Percentiles rank a stretch among this genome's conserved stretches.
Conservation (phyloP, 345 rosid species). For the Hibiscus mutabilis region DNA sequence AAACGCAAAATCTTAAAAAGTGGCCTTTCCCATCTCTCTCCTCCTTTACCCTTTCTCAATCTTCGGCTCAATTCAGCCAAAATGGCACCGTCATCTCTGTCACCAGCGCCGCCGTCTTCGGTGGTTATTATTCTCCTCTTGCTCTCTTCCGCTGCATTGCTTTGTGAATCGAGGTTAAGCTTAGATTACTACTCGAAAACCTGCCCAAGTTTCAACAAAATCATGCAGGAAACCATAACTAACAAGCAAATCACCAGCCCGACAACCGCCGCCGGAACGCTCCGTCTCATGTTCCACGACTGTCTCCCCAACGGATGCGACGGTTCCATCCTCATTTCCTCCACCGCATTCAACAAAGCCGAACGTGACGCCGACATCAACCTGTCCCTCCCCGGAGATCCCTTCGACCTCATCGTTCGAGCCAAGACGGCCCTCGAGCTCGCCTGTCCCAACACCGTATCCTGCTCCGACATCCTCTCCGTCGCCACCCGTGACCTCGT, state of each 20-base stretch:
- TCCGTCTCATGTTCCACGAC: constrained; percentile 83
- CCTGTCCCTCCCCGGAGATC: constrained; percentile 84
- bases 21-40: not conserved
- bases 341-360: constrained; percentile 58
- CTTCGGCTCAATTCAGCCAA: not conserved
- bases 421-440: constrained; percentile 92
- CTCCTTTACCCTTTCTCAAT: not conserved
- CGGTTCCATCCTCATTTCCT: constrained; percentile 60
- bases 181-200: constrained; percentile 53
- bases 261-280: constrained; percentile 74
- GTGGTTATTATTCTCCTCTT: constrained; percentile 15
- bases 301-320: constrained; percentile 80
- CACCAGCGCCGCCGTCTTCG: constrained; percentile 6
- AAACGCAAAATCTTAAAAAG: not conserved
- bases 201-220: constrained; percentile 62
- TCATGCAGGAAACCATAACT: constrained; percentile 57
- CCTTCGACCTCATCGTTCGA: constrained; percentile 66
- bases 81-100: constrained; percentile 20
- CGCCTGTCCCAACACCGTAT: constrained; percentile 72
- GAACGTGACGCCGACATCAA: constrained; percentile 79
- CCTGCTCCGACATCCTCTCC: constrained; percentile 89
- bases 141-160: constrained; percentile 9
- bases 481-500: constrained; percentile 77
- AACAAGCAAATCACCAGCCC: constrained; percentile 74
- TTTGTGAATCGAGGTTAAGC: constrained; percentile 36